Evolutionary conservation across 2,329 filamentous ascomycete species (phyloP).

Genomic region (Hansfordia pulvinata): DNA sequence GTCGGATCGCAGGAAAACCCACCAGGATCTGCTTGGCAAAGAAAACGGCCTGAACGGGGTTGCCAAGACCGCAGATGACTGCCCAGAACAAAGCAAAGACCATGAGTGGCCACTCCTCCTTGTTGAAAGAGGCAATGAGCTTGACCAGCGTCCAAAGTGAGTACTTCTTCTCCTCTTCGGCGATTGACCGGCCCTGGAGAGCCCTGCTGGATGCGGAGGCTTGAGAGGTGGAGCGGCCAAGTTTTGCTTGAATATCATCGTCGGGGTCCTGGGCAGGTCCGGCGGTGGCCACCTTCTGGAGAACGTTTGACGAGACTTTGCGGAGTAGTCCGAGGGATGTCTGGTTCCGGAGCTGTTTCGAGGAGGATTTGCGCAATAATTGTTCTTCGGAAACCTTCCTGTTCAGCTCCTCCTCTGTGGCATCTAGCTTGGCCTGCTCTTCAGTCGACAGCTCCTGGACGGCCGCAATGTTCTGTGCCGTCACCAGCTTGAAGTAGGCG

Average conservation of each 20-base stretch:
- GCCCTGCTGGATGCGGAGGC: slow-evolving; percentile 57
- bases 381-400: slow-evolving; percentile 30
- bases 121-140: slow-evolving; percentile 71
- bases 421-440: slow-evolving; percentile 35
- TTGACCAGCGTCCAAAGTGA: slow-evolving; percentile 63
- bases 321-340: no score
- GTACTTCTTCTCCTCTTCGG: slow-evolving; percentile 46
- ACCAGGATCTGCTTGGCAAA: slow-evolving; percentile 74
- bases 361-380: no score
- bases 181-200: slow-evolving; percentile 40
- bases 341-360: no score
- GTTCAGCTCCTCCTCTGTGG: slow-evolving; percentile 34
- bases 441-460: slow-evolving; percentile 38
- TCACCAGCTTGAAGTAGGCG: slow-evolving; percentile 75
- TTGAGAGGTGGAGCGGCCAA: slow-evolving; percentile 39
- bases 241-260: slow-evolving; percentile 43
- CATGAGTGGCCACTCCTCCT: slow-evolving; percentile 58
- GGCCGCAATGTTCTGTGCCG: slow-evolving; percentile 69
- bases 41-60: slow-evolving; percentile 66
- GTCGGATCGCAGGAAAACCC: slow-evolving; percentile 36
- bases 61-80: slow-evolving; percentile 66
- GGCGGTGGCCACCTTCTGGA: slow-evolving; percentile 22
- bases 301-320: no score
- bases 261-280: slow-evolving; percentile 41
- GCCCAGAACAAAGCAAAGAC: slow-evolving; percentile 58